Percentiles rank a stretch among this genome's conserved stretches.
phyloP scores from a whole-genome alignment of 2,329 filamentous ascomycete genomes.

The Diaporthe ilicicola region DNA sequence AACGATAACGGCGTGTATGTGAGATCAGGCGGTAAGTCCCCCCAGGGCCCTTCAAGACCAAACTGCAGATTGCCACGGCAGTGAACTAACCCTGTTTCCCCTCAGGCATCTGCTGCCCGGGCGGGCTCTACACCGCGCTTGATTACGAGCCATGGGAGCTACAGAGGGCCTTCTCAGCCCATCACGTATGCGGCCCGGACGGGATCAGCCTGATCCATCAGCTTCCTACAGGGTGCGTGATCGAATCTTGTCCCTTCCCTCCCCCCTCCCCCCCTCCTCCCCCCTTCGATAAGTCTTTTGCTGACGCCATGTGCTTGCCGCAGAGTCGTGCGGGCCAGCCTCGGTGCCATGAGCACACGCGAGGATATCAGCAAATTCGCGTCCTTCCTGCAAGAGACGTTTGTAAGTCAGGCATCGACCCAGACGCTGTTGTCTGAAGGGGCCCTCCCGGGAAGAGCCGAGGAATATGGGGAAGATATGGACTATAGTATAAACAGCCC shows the following conservation, averaged over 20 bases:
- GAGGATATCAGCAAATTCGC: constrained; percentile 61
- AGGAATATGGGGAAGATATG: constrained; percentile 1
- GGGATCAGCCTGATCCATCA: constrained; percentile 62
- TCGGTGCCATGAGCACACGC: constrained; percentile 69
- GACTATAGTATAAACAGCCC: constrained; percentile 24
- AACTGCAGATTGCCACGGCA: neutral
- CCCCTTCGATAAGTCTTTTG: neutral
- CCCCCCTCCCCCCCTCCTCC: too few species aligned
- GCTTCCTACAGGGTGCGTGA: constrained; percentile 59
- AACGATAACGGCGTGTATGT: constrained; percentile 66
- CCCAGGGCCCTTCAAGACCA: neutral
- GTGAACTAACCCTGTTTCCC: neutral
- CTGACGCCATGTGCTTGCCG: constrained; percentile 1
- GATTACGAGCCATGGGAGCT: constrained; percentile 64
- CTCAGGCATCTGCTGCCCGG: constrained; percentile 59
- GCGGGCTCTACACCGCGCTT: constrained; percentile 55
- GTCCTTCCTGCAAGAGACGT: constrained; percentile 53
- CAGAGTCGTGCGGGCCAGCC: constrained; percentile 66
- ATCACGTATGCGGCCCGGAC: constrained; percentile 65
- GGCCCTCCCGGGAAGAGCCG: neutral
- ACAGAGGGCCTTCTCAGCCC: constrained; percentile 60
- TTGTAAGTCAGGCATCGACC: constrained; percentile 39
- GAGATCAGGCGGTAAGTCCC: constrained; percentile 59
- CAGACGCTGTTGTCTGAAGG: neutral
- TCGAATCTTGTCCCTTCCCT: neutral